A percentile compares a stretch with the other conserved stretches of the same genome.
Evolutionary conservation across 176 grass and related monocot species (phyloP).

Genomic region (Ampelocalamus luodianensis): DNA sequence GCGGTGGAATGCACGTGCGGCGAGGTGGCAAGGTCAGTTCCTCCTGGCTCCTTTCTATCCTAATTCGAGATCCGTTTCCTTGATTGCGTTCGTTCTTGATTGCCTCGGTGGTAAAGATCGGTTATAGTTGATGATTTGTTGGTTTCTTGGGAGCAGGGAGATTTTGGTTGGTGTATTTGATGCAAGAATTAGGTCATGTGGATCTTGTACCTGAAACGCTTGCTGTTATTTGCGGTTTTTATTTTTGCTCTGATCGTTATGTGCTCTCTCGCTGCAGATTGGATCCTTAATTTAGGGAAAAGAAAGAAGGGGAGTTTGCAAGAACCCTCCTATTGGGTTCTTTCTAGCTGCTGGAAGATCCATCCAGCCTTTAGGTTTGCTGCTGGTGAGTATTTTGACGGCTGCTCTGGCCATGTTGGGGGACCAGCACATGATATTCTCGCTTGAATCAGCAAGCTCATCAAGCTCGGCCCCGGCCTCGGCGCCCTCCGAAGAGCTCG

Average conservation of each 20-base stretch:
- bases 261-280: constrained; percentile 26
- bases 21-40: not conserved
- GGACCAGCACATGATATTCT: constrained; percentile 11
- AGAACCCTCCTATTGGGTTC: not conserved
- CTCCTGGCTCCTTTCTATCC: not conserved
- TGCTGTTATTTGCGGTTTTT: not conserved
- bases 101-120: not conserved
- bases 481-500: constrained; percentile 13
- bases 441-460: constrained; percentile 29
- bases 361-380: not conserved
- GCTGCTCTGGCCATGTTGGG: constrained; percentile 40
- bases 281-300: constrained; percentile 25
- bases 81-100: constrained; percentile 4
- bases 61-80: constrained; percentile 20
- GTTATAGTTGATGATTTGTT: not conserved
- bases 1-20: constrained; percentile 11
- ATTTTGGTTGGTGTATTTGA: constrained; percentile 9
- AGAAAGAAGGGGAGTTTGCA: not conserved
- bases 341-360: constrained; percentile 31
- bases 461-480: constrained; percentile 27
- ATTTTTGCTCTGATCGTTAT: not conserved
- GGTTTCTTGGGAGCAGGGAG: constrained; percentile 34
- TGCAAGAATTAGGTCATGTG: not conserved
- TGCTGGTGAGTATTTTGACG: constrained; percentile 7
- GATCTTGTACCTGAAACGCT: constrained; percentile 12